Base-by-base conservation (phyloP, 2,329 filamentous ascomycete species). In the Trichoderma citrinoviride region DNA sequence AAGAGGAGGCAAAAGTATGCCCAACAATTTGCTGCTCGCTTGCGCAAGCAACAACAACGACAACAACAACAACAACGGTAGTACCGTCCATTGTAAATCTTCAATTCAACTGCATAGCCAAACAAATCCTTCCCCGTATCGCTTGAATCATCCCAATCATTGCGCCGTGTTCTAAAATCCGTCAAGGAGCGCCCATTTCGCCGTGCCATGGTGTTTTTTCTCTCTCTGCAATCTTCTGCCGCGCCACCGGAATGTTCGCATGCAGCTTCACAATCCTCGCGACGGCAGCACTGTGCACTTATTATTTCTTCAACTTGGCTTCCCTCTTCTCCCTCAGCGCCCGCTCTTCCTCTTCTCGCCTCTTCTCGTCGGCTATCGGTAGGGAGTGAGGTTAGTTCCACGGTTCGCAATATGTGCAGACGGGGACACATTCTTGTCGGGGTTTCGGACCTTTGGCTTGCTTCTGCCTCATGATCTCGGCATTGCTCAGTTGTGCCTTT, bases 121-220 rank as follows among this genome's bases (percentile, higher is more conserved):
- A 57, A 56, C 19, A 12, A 10, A 23, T 7, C 7, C 40, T 3
- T 25, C 53, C 17, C 52, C 33, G 43, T 33, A n/a, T 64, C 43
- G 52, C 46, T 15, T 33, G 23, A 15, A 44, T 52, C 17, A 4
- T 46, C 49, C 58, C 40, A 43, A 44, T 7, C 37, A 3, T 54
- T 62, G 58, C 58, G 58, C 58, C 58, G 40, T 58, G 37, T 50
- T 58, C 41, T 50, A 25, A 60, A 53, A 61, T 25, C 27, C 46
- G 10, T 33, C 63, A 40, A 58, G 56, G 33, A 43, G 55, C 63
- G 63, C 63, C 17, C 33, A 54, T 50, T 65, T 65, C 63, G 63
- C 63, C 63, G 49, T 61, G 21, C 43, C 47, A 54, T 55, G 49
- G 33, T 27, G 10, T 12, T 37, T 37, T 2, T 12, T 37, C 3